A percentile compares a stretch with the other conserved stretches of the same genome.
phyloP scores from a whole-genome alignment of 345 rosid genomes.

The Excoecaria cochinchinensis region DNA sequence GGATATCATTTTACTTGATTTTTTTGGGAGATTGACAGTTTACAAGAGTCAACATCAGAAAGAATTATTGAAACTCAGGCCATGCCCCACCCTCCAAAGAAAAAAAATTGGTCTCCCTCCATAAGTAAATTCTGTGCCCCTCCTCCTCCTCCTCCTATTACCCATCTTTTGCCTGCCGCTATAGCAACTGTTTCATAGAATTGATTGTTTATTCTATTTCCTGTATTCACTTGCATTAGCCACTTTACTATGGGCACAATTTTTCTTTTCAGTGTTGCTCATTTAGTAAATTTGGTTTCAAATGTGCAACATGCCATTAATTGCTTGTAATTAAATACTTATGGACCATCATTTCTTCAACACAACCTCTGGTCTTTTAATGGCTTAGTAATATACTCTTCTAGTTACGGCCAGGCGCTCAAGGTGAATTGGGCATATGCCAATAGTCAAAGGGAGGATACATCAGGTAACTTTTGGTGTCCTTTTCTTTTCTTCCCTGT shows the following conservation, averaged over 20 bases:
- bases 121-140: no score
- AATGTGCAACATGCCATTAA: background rate
- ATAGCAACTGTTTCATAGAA: background rate
- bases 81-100: no score
- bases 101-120: no score
- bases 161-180: no score
- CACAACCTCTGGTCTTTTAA: background rate
- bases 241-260: background rate
- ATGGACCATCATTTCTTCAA: background rate
- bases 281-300: constrained; percentile 6
- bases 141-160: no score
- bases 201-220: background rate
- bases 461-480: constrained; percentile 15
- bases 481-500: background rate
- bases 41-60: background rate
- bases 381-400: background rate
- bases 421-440: constrained; percentile 31
- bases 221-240: background rate
- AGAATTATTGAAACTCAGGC: background rate
- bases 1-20: background rate
- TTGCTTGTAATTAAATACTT: background rate
- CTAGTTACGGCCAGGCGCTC: constrained; percentile 17
- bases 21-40: background rate
- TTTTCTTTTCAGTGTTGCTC: background rate
- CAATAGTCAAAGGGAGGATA: constrained; percentile 20